Evolutionary conservation across 805 yeast genomes (phyloP), one percentile per base, ranked within the genome.

Genomic region (Tetrapisispora arboricola): DNA sequence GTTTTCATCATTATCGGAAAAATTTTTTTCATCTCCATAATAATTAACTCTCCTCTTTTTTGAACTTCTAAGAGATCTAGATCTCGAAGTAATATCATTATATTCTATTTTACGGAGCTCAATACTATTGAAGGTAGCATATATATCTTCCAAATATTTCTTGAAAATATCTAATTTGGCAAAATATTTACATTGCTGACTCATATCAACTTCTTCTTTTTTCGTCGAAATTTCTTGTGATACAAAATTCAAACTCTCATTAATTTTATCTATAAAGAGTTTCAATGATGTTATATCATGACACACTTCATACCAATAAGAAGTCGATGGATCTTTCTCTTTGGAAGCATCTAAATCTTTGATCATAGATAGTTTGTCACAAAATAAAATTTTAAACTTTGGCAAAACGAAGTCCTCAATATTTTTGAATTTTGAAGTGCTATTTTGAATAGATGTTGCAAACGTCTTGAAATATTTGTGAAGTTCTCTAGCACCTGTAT

Each of bases 51-150:
- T 44, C 20, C 47, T 49, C 40, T 57, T 51, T 40, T 55, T 57
- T 3, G 53, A 44, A 25, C 54, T 54, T 44, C 64, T 55, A 37
- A 59, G 36, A 26, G 53, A 50, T 36, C 64, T 49, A 19, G 48
- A 52, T 13, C 57, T 54, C 11, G 56, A 51, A 26, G 49, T 44
- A 48, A 57, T 48, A 31, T 51, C 58, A 15, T 50, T 50, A 63
- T 83, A 85, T 44, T 68, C 72, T 11, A 82, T 77, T 56, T 73
- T 73, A 53, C 86, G 67, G 45, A 69, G 66, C 61, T 79, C 84
- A 58, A 68, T 82, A 54, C 79, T 84, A n/a, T 62, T 48, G 48
- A 84, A 67, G 27, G 85, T 64, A 37, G 38, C 44, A 17, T 42
- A 44, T 22, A 50, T 28, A 17, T 46, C 45, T 2, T 37, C 22